phyloP scores from a whole-genome alignment of 805 yeast species.

The Kodamaea jinghongensis region DNA sequence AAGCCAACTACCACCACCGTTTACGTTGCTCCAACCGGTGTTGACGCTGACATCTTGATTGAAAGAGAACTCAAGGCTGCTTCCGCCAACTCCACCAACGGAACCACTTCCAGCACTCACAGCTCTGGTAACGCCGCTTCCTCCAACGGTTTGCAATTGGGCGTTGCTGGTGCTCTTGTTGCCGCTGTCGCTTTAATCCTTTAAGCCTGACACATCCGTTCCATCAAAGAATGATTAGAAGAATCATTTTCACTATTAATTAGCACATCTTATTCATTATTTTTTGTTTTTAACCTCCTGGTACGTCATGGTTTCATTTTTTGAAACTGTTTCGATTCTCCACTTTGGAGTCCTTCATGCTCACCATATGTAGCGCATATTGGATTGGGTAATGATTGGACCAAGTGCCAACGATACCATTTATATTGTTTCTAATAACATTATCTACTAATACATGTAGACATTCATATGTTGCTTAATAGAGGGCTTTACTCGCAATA shows the following conservation, averaged over 20 bases:
- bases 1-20: constrained; percentile 37
- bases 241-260: constrained; percentile 4
- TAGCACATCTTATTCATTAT: constrained; percentile 1
- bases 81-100: constrained; percentile 18
- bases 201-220: constrained; percentile 24
- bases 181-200: constrained; percentile 51
- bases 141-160: constrained; percentile 20
- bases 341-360: neutral
- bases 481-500: no score
- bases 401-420: no score
- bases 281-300: neutral
- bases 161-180: constrained; percentile 44
- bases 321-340: constrained; percentile 4
- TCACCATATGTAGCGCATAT: constrained; percentile 6
- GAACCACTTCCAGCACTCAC: constrained; percentile 19
- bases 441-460: no score
- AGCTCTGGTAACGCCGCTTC: constrained; percentile 24
- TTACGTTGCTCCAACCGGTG: constrained; percentile 19
- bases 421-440: no score
- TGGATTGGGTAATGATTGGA: neutral
- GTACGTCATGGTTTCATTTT: neutral
- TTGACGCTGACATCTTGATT: constrained; percentile 8
- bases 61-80: constrained; percentile 14
- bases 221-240: neutral
- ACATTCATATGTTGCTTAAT: no score